phyloP scores from a whole-genome alignment of 2,329 filamentous ascomycete genomes.

The Emergomyces pasteurianus region DNA sequence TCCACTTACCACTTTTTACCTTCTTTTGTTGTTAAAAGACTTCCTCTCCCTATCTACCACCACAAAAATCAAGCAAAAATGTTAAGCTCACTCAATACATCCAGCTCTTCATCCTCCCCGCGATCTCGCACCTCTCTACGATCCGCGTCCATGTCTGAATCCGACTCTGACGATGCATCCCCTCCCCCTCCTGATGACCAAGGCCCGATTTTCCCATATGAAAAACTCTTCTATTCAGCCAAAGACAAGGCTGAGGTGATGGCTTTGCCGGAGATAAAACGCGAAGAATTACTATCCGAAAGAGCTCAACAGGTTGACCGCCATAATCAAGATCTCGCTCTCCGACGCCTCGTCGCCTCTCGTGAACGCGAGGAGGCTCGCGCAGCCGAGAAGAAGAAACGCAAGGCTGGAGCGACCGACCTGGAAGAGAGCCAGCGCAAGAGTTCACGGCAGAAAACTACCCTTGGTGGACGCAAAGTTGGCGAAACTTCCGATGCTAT shows the following conservation, averaged over 20 bases:
- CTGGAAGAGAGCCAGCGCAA: conserved; percentile 67
- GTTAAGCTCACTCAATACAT: neutral
- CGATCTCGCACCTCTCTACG: conserved; percentile 58
- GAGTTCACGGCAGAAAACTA: conserved; percentile 58
- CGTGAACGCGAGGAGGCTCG: conserved; percentile 50
- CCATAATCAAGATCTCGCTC: conserved; percentile 67
- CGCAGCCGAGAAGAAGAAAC: conserved; percentile 44
- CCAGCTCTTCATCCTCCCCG: conserved; percentile 56
- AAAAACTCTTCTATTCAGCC: conserved; percentile 68
- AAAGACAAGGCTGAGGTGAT: conserved; percentile 69
- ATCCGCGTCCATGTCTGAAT: conserved; percentile 84
- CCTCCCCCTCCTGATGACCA: conserved; percentile 35
- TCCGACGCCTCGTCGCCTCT: conserved; percentile 64
- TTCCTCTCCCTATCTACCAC: conserved; percentile 5
- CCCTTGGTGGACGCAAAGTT: conserved; percentile 51
- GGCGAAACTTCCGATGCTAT: conserved; percentile 61
- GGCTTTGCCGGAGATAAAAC: conserved; percentile 77
- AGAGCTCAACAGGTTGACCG: conserved; percentile 73
- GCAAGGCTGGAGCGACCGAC: conserved; percentile 68
- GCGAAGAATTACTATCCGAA: conserved; percentile 80
- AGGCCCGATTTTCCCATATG: conserved; percentile 60
- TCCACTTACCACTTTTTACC: conserved; percentile 8
- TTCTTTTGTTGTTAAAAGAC: neutral
- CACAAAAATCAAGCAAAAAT: neutral
- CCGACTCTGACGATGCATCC: conserved; percentile 61